Conservation (phyloP, 1,284 basidiomycete genomes). For the Anthracocystis setariae region DNA sequence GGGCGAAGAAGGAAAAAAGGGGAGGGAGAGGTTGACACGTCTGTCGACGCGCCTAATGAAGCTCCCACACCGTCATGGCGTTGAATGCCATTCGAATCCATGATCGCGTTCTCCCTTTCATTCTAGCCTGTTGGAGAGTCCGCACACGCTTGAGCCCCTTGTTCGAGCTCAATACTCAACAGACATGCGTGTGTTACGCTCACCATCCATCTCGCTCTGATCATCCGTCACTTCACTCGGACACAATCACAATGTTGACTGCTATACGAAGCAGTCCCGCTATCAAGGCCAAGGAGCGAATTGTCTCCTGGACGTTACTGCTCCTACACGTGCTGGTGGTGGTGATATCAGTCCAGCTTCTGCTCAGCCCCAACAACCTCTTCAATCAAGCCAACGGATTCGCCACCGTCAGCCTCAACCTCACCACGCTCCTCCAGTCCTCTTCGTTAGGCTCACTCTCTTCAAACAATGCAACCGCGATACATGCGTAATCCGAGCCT, state of each 20-base stretch:
- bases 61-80: too few species aligned
- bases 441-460: background rate
- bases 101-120: too few species aligned
- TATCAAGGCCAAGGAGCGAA: slow-evolving; percentile 21
- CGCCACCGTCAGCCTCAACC: slow-evolving; percentile 34
- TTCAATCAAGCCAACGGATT: slow-evolving; percentile 22
- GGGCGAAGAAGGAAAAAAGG: slow-evolving; percentile 21
- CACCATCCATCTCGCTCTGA: background rate
- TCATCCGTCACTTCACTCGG: too few species aligned
- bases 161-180: background rate
- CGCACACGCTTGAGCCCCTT: background rate
- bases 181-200: background rate
- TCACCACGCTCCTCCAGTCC: background rate
- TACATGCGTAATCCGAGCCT: background rate
- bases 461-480: slow-evolving; percentile 3
- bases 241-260: slow-evolving; percentile 13
- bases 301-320: slow-evolving; percentile 28
- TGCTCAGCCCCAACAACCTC: slow-evolving; percentile 31
- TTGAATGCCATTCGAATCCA: too few species aligned
- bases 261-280: slow-evolving; percentile 6
- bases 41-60: slow-evolving; percentile 15
- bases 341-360: slow-evolving; percentile 12
- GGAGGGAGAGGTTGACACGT: slow-evolving; percentile 17
- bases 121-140: too few species aligned
- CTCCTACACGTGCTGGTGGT: slow-evolving; percentile 23